Evolutionary conservation across 495 filamentous ascomycete species (phyloP).

Genomic region (Pseudevernia furfuracea): DNA sequence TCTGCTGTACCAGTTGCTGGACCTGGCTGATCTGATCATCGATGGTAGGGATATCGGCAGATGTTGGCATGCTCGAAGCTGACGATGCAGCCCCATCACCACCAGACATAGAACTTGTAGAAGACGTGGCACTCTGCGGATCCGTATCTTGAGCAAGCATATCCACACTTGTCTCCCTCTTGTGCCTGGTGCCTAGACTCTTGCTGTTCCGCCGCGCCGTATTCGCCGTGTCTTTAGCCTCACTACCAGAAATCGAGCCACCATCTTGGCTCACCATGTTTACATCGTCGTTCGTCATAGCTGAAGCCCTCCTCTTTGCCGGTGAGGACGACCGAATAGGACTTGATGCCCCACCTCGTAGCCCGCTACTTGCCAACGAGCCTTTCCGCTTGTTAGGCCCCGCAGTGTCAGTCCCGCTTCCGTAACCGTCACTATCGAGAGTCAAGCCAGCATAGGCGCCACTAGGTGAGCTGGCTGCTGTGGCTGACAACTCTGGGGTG

Average conservation of each 20-base stretch:
- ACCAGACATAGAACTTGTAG: constrained; percentile 19
- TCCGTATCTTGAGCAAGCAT: constrained; percentile 24
- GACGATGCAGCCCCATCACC: constrained; percentile 17
- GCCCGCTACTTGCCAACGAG: constrained; percentile 15
- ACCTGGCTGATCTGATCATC: constrained; percentile 75
- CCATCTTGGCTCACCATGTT: constrained; percentile 20
- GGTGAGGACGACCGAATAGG: constrained; percentile 26
- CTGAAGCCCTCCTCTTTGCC: constrained; percentile 29
- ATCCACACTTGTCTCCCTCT: constrained; percentile 31
- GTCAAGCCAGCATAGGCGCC: constrained; percentile 66
- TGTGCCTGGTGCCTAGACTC: constrained; percentile 20
- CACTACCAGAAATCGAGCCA: constrained; percentile 5
- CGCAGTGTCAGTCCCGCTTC: constrained; percentile 34
- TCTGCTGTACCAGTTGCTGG: constrained; percentile 40
- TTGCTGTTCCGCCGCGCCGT: constrained; percentile 11
- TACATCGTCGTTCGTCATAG: constrained; percentile 25
- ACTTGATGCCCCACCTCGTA: constrained; percentile 13
- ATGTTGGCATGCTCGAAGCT: constrained; percentile 18
- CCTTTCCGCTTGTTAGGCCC: constrained; percentile 16
- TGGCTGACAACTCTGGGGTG: constrained; percentile 22
- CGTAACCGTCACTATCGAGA: constrained; percentile 57
- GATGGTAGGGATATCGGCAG: constrained; percentile 44
- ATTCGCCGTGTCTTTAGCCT: constrained; percentile 1
- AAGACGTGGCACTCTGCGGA: constrained; percentile 17
- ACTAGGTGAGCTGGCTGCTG: constrained; percentile 53